Evolutionary conservation across 2,329 filamentous ascomycete genomes (phyloP), one percentile per base, ranked within the genome.

Genomic region (Diplodia sapinea): DNA sequence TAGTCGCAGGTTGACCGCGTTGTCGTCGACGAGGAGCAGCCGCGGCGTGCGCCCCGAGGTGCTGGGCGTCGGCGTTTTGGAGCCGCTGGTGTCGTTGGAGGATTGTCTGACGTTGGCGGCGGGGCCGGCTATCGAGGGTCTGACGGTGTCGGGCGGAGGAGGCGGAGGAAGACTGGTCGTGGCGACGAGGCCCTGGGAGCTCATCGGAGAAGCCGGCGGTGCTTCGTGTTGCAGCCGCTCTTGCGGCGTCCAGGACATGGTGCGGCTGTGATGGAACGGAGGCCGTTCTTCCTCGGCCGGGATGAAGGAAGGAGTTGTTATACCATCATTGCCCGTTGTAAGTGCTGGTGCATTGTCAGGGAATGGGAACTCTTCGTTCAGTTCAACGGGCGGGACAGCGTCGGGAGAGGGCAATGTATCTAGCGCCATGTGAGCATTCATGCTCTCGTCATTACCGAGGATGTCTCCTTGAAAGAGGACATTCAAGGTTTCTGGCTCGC

Each of bases 1-100:
- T 91, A 91, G 73, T 87, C 77, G 70, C 73, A 80, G 73, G 77
- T 82, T 87, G 40, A 70, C 65, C 20, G 59, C 38, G 64, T 70
- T 70, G 67, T 70, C 69, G 50, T 69, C 68, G 50, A 69, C 68
- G 47, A 67, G 65, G n/a, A 69, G 68, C 26, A 69, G 68, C 11
- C 68, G 68, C 11, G 67, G 67, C 5, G 31, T 38, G 26, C 15
- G 62, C 12, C 26, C 2, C 23, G 29, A 5, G 31, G 17, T 31
- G 23, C 12, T 20, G 13, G 54, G 54, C n/a, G 54, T 56, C 13
- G 51, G 51, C 8, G 54, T 56, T 5, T 33, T 38, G 43, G 43
- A 47, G 59, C 15, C 11, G 36, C 26, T 20, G 1, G 57, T 49
- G 15, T 50, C 40, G 40, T 15, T 20, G 17, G 57, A 38, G 54